Evolutionary conservation across 2,329 filamentous ascomycete genomes (phyloP).

Genomic region (Karstenula rhodostoma): DNA sequence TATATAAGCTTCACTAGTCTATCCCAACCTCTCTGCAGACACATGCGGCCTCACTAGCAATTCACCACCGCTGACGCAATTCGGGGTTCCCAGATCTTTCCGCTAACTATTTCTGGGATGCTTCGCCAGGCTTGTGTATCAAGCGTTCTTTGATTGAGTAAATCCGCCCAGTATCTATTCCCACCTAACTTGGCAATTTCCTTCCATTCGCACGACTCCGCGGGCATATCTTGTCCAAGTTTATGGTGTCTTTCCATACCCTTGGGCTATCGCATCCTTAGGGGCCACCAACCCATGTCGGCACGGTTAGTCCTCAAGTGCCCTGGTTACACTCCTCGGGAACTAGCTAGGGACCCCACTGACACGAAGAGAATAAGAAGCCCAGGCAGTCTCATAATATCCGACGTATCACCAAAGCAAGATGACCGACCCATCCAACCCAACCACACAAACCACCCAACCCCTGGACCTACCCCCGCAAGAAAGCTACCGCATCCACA

Average conservation of each 20-base stretch:
- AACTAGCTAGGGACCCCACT: too few relatives aligned
- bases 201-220: too few relatives aligned
- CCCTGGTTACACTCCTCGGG: too few relatives aligned
- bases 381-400: too few relatives aligned
- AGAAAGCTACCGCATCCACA: constrained; percentile 3
- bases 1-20: neutral
- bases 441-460: neutral
- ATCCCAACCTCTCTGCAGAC: neutral
- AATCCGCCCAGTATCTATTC: neutral
- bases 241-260: too few relatives aligned
- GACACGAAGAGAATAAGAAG: too few relatives aligned
- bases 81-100: neutral
- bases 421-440: neutral
- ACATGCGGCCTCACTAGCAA: neutral
- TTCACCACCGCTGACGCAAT: neutral
- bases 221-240: too few relatives aligned
- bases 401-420: too few relatives aligned
- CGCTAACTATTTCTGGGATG: neutral
- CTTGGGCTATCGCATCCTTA: too few relatives aligned
- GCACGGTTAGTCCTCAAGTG: too few relatives aligned
- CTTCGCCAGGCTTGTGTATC: neutral
- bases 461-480: neutral
- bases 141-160: neutral
- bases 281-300: too few relatives aligned
- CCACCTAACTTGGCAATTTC: too few relatives aligned